Base-by-base conservation (phyloP, 2,329 filamentous ascomycete genomes). In the Harringtonia lauricola region DNA sequence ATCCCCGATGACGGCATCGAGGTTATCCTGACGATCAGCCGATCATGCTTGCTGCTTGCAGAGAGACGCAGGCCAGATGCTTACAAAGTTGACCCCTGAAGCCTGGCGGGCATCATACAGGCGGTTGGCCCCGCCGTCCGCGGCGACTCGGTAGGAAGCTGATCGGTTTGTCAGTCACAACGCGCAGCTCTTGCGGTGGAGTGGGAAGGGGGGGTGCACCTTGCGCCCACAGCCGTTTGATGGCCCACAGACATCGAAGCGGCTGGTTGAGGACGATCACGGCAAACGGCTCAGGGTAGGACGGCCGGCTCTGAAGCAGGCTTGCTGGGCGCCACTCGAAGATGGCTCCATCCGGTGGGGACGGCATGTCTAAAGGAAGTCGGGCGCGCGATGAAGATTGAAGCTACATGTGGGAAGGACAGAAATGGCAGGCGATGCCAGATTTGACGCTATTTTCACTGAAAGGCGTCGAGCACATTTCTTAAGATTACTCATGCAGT, bases 91-190 rank as follows among this genome's bases (percentile, higher is more conserved):
- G 6, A 33, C 22, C 19, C 52, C 51, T 10, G 47, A 43, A 2
- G 41, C 44, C 30, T 51, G 21, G 2, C 51, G 39, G 6, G 70
- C 59, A 28, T 69, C 58, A 45, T 69, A 64, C 62, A 95, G 71
- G 31, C 78, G 73, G 57, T 96, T 94, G 37, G 89, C 89, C 21
- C 88, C 92, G 44, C 89, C 92, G 64, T 98, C 92, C 24, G 88
- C 92, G 46, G 88, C 94, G 42, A 96, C 71, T 21, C 72, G 48
- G 12, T 43, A 53, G 3, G 42, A 33, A 26, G 48, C 44, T 51
- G 14, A 8, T 31, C 13, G 30, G 31, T 42, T 17, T 36, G 34
- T 7, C 21, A 12, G 12, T 29, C 8, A 3, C 9, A 15, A n/a
- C 30, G 30, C 12, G 30, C 13, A 9, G 3, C 5, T 37, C 15